Base-by-base conservation (phyloP, 164 flowering plant species). In the Malania oleifera region DNA sequence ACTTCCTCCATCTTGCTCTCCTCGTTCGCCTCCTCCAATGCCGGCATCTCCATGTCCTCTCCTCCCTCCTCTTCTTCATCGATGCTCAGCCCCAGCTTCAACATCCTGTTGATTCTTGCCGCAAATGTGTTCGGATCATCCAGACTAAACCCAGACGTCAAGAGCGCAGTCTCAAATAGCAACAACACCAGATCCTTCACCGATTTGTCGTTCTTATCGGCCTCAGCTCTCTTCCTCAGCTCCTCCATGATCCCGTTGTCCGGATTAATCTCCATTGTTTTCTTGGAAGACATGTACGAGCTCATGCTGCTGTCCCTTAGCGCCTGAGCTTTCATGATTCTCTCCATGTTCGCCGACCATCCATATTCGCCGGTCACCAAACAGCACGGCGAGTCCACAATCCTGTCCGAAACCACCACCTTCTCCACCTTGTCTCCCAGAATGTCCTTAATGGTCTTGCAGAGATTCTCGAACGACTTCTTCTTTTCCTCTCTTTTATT, bases 211-310 rank as follows among this genome's bases (percentile, higher is more conserved):
- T 78, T 80, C 75, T 78, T 84, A 50, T 84, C 89, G 7, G 79
- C 86, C 57, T 82, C 87, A 2, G 87, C 85, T n/a, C 90, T 71
- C 78, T 82, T 85, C 61, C 91, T 82, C 61, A 82, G 56, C 74
- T 85, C 91, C 67, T 85, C 86, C 86, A 85, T 77, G 44, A 83
- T 85, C 0, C 78, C 82, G 60, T 83, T 79, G 39, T 85, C 91
- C 0, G 91, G 88, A 61, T 85, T 85, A 43, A 85, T 83, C 67
- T 83, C 88, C 91, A 85, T 85, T 0, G 91, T 85, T 66, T 83
- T 85, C 82, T 85, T 85, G 74, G 83, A 79, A 0, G 88, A 79
- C 91, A 83, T 85, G 82, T 85, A 85, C 1, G 80, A 62, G 31
- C 83, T 40, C 91, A 83, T 83, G 77, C 83, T 83, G 60, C 59